Base-by-base conservation (phyloP, 1,139 yeast genomes). In the Kazachstania sp. region DNA sequence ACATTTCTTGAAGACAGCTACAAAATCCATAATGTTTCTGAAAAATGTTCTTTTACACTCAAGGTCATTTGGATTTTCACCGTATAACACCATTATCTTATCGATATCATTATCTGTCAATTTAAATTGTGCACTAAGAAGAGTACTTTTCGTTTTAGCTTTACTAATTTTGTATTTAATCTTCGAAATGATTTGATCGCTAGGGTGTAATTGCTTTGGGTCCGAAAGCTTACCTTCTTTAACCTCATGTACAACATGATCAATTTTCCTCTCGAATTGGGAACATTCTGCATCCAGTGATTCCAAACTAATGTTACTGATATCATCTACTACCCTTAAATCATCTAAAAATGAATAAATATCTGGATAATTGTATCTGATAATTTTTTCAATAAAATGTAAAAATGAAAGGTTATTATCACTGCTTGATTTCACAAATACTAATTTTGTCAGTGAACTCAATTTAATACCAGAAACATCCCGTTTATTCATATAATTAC, bases 401-500 rank as follows among this genome's bases (percentile, higher is more conserved):
- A 92, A 67, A 59, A 92, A 83, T 19, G 90, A 84, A 75, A 82
- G 75, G 7, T 86, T 78, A 57, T 86, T 87, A 53, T 81, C 77
- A 32, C 80, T 76, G 34, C 63, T 79, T 59, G 88, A 95, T 66
- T 92, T 92, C 69, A 94, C 82, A 60, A 88, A 87, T 45, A 83
- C 86, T 49, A 92, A 72, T 56, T 95, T 73, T 56, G 83, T 94
- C 49, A 92, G 71, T 1, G 96, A 85, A 32, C 86, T 85, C 39
- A 92, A 70, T 57, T 80, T 82, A 69, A 92, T 88, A 1, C 97
- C 98, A 47, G 75, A 68, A 0, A 95, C 97, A 55, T 82, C 83
- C 59, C 85, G 88, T 59, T 86, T 95, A 64, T 92, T 92, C 97
- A 92, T 92, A 60, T 81, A 88, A 61, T 92, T 92, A 20, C 97